A percentile compares a stretch with the other conserved stretches of the same genome.
Evolutionary conservation across 306 rosid species (phyloP).

Genomic region (Oemleria cerasiformis): DNA sequence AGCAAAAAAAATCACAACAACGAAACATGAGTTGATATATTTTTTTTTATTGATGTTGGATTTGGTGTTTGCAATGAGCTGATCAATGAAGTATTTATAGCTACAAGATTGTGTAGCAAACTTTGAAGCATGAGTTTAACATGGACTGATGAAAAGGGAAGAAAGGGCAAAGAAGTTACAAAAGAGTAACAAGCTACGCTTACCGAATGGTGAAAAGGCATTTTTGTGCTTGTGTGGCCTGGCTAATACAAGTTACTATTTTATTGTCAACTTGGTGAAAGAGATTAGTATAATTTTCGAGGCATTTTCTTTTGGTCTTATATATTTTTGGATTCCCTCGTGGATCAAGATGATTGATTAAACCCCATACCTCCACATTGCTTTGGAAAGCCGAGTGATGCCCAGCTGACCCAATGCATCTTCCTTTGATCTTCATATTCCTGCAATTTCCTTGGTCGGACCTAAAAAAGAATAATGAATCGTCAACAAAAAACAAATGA

Average conservation of each 20-base stretch:
- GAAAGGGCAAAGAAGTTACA: constrained; percentile 25
- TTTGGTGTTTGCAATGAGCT: constrained; percentile 12
- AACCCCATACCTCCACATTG: no score
- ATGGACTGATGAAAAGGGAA: constrained; percentile 22
- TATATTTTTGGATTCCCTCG: not conserved
- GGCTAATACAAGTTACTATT: not conserved
- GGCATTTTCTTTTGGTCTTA: not conserved
- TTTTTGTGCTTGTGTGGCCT: not conserved
- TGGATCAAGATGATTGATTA: constrained; percentile 6
- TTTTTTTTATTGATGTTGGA: not conserved
- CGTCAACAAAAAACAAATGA: no score
- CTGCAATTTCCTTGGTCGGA: no score
- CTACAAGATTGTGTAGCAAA: not conserved
- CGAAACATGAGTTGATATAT: no score
- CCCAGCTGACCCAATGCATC: no score
- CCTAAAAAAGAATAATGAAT: no score
- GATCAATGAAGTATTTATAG: constrained; percentile 21
- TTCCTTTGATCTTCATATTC: no score
- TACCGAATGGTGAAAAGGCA: not conserved
- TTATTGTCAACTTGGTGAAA: constrained; percentile 21
- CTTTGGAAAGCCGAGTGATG: no score
- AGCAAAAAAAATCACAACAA: not conserved
- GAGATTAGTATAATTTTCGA: not conserved
- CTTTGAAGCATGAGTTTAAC: constrained; percentile 27
- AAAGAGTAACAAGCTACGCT: not conserved